A percentile compares a stretch with the other conserved stretches of the same genome.
phyloP scores from a whole-genome alignment of 345 rosid genomes.

The Acer campestre region DNA sequence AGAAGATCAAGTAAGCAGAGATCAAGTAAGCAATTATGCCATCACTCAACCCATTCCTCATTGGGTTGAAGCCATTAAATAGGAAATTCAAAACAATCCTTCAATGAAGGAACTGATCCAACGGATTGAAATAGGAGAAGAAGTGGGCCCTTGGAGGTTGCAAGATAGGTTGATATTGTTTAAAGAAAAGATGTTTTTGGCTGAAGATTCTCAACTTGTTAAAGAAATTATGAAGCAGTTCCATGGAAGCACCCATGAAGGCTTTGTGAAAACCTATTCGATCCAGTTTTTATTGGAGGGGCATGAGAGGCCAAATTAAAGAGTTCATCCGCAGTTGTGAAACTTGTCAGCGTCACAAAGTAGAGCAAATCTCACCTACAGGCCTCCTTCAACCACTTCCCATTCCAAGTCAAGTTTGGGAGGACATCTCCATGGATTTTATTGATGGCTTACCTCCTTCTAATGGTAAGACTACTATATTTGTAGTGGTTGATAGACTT shows the following conservation, averaged over 20 bases:
- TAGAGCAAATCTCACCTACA: conserved; percentile 2
- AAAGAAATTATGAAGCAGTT: background rate
- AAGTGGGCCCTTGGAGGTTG: background rate
- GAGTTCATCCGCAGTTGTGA: background rate
- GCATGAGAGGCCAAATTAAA: background rate
- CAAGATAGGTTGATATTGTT: background rate
- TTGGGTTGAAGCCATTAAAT: background rate
- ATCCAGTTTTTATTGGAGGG: background rate
- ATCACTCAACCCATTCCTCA: background rate
- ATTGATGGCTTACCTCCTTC: background rate
- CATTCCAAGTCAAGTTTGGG: background rate
- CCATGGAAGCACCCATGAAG: background rate
- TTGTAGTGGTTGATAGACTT: background rate
- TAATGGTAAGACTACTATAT: background rate
- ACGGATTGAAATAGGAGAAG: background rate
- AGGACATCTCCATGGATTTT: background rate
- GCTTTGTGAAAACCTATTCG: background rate
- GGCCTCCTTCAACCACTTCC: background rate
- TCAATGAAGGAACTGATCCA: too few species aligned
- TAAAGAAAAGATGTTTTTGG: background rate
- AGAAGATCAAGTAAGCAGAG: background rate
- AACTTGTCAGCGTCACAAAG: background rate
- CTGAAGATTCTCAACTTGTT: background rate
- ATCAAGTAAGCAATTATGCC: too few species aligned
- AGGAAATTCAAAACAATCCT: background rate